Evolutionary conservation across 768 basidiomycete genomes (phyloP), one percentile per base, ranked within the genome.

Genomic region (Lepiota venenata): DNA sequence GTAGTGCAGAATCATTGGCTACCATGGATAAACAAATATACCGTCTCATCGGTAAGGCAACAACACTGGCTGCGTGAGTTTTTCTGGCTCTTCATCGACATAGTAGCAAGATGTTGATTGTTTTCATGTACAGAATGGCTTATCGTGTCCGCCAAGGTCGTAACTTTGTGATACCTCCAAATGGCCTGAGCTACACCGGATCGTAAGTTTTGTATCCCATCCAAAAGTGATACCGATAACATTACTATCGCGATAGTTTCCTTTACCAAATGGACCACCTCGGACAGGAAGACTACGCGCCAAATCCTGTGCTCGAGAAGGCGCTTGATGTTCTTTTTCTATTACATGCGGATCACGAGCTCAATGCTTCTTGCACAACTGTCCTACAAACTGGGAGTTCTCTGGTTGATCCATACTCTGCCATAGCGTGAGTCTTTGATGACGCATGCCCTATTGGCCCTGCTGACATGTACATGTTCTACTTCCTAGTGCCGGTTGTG

Each of bases 11-110:
- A 0, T 91, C 90, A 2, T 78, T 95, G 5, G 84, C 78, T 22
- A 75, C 82, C 43, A 91, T 96, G 87, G 93, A 95, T 69, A 92
- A 91, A 74, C 93, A 95, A 68, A 93, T 95, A 40, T 93, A 85
- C 66, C 76, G 92, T 60, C 71, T 94, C 4, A 88, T 93, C 49
- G 93, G 93, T 40, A 95, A 94, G 65, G 86, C 88, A 8, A 92
- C 88, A 4, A 93, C 91, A 0, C 75, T 95, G 38, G 93, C 93
- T 57, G 91, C 93, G 81, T 90, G 58, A 45, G 85, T 73, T 25
- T 25, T 47, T 40, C 44, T 25, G 25, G 35, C 47, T n/a, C 40
- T 2, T 51, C 32, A 51, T 36, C 16, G 4, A 2, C 35, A 43
- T 18, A 42, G 22, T 8, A 25, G 2, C 32, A 8, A 11, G 7